These are phyloP conservation scores for Paramecium biaurelia DNA, from an alignment of 73 alveolate species.

Conservation along the genomic window DNA sequence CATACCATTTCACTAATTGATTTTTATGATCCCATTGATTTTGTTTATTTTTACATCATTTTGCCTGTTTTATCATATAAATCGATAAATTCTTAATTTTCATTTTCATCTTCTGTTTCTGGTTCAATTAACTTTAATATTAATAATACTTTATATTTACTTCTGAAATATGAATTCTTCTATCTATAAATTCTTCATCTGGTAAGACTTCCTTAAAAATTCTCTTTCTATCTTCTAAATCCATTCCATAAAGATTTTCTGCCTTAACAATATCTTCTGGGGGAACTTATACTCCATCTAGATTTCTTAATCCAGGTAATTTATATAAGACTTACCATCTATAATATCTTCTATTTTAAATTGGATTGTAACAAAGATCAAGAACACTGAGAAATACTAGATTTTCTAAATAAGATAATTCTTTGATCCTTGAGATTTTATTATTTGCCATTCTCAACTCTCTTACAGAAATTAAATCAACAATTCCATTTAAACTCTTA, in stretches of 20 bases:
- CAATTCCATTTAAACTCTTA: constrained; percentile 81
- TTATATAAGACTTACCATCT: constrained; percentile 78
- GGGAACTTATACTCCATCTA: constrained; percentile 85
- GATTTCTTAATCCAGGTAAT: constrained; percentile 86
- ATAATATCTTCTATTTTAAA: constrained; percentile 86
- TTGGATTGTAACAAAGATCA: constrained; percentile 86
- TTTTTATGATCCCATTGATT: constrained; percentile 41
- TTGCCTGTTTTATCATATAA: constrained; percentile 56
- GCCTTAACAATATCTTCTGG: constrained; percentile 95
- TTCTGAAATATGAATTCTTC: constrained; percentile 86
- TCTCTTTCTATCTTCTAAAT: constrained; percentile 85
- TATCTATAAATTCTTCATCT: constrained; percentile 91
- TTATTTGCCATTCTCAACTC: constrained; percentile 75
- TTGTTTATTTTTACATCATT: constrained; percentile 15
- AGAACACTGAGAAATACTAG: constrained; percentile 84
- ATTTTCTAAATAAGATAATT: constrained; percentile 76
- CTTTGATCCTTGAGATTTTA: constrained; percentile 72
- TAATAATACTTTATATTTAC: not conserved
- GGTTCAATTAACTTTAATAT: constrained; percentile 75
- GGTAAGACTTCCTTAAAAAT: constrained; percentile 82
- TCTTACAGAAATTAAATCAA: constrained; percentile 71
- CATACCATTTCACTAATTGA: constrained; percentile 42
- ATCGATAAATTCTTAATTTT: constrained; percentile 68
- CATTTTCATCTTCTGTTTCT: constrained; percentile 93
- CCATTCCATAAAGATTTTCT: constrained; percentile 92